phyloP scores from a whole-genome alignment of 306 rosid species.

The Chamaecrista fasciculata region DNA sequence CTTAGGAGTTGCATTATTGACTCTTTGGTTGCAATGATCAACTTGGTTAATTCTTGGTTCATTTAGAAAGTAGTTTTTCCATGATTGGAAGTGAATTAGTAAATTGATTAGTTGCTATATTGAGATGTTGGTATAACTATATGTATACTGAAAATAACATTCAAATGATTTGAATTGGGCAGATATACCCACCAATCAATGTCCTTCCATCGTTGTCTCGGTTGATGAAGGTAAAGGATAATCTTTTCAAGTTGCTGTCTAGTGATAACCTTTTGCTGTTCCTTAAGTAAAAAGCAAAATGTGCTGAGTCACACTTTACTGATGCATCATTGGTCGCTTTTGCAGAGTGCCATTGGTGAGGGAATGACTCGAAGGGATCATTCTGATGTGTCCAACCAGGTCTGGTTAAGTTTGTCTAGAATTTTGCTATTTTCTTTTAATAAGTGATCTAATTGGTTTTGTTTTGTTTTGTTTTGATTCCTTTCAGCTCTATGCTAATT shows the following conservation, averaged over 20 bases:
- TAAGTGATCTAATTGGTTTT: constrained; percentile 24
- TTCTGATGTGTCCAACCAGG: constrained; percentile 99
- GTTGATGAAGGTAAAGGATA: constrained; percentile 85
- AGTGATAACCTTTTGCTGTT: constrained; percentile 18
- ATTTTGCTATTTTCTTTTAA: background rate
- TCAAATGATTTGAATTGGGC: constrained; percentile 37
- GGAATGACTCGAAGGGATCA: constrained; percentile 99
- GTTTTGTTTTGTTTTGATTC: background rate
- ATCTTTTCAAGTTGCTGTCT: constrained; percentile 20
- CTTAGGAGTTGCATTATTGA: background rate
- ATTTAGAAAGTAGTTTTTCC: background rate
- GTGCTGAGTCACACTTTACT: constrained; percentile 7
- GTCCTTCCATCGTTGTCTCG: constrained; percentile 98
- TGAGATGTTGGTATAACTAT: constrained; percentile 6
- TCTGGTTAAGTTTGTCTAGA: constrained; percentile 32
- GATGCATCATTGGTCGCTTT: constrained; percentile 25
- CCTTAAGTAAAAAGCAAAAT: constrained; percentile 6
- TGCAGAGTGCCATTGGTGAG: constrained; percentile 99
- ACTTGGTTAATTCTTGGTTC: background rate
- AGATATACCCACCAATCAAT: constrained; percentile 97
- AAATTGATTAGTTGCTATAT: constrained; percentile 11
- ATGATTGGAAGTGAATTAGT: background rate
- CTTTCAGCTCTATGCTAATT: constrained; percentile 93
- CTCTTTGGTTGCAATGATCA: background rate
- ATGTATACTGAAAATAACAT: constrained; percentile 23